phyloP scores from a whole-genome alignment of 768 basidiomycete species.

The Podaxis carcinomalis region DNA sequence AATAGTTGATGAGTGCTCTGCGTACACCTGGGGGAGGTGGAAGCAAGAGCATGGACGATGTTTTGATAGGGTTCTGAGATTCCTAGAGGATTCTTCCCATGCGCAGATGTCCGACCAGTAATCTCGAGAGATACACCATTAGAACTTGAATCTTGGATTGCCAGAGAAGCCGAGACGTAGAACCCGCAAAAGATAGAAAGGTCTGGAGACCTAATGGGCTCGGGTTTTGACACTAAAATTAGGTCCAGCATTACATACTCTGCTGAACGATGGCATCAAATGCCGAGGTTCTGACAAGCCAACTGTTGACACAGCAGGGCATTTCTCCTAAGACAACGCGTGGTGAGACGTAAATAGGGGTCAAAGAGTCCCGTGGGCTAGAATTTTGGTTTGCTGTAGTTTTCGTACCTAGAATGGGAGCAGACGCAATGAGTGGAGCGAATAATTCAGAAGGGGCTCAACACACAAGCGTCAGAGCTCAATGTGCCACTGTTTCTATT shows the following conservation, averaged over 20 bases:
- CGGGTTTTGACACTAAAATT: background rate
- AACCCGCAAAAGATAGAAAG: background rate
- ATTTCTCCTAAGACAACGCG: background rate
- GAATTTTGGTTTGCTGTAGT: too few species aligned
- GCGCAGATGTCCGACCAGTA: too few species aligned
- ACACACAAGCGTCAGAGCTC: background rate
- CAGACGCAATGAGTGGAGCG: background rate
- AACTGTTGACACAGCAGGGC: background rate
- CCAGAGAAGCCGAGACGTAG: background rate
- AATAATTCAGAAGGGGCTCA: background rate
- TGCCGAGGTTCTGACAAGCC: background rate
- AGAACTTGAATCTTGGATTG: background rate
- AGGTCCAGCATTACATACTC: background rate
- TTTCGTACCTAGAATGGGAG: too few species aligned
- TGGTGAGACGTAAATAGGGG: too few species aligned
- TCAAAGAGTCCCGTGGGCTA: too few species aligned
- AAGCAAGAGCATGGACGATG: background rate
- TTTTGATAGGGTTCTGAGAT: background rate
- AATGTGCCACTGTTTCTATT: slow-evolving; percentile 22
- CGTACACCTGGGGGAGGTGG: background rate
- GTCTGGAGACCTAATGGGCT: background rate
- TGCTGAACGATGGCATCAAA: too few species aligned
- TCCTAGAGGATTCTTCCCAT: background rate
- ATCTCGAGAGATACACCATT: too few species aligned
- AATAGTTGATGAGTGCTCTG: background rate